phyloP scores from a whole-genome alignment of 1,284 basidiomycete species.

The Rhodotorula mucilaginosa region DNA sequence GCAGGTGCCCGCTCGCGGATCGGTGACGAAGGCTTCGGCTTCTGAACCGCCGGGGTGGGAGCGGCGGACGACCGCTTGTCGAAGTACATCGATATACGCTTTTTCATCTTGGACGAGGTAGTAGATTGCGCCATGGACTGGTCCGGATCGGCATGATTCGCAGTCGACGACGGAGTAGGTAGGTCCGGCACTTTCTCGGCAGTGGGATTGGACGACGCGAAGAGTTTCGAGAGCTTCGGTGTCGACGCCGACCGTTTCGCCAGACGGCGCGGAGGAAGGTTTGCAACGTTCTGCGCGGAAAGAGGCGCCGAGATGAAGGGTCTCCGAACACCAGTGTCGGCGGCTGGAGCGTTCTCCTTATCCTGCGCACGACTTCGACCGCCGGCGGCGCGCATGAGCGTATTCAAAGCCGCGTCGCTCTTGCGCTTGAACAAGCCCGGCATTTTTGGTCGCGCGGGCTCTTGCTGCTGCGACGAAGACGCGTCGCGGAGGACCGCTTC shows the following conservation, averaged over 20 bases:
- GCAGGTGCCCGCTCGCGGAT: neutral
- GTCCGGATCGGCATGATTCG: neutral
- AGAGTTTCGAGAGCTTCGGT: conserved; percentile 17
- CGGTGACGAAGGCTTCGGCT: conserved; percentile 4
- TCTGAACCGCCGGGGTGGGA: conserved; percentile 3
- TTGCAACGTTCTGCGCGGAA: neutral
- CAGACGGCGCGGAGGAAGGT: neutral
- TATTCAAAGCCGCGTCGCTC: conserved; percentile 23
- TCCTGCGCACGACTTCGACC: neutral
- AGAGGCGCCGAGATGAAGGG: conserved; percentile 1
- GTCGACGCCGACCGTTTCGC: conserved; percentile 15
- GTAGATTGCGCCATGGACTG: neutral
- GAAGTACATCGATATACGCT: conserved; percentile 22
- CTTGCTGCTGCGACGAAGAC: neutral
- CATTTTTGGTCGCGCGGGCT: neutral
- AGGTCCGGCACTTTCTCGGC: neutral
- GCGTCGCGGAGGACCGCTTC: conserved; percentile 10
- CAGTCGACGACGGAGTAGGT: neutral
- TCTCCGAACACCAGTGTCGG: neutral
- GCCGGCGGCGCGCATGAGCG: neutral
- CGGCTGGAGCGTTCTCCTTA: conserved; percentile 16
- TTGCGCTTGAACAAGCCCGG: conserved; percentile 24
- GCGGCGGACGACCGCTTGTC: neutral
- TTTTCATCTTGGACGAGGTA: conserved; percentile 2
- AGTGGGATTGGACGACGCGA: neutral